A percentile compares a stretch with the other conserved stretches of the same genome.
Evolutionary conservation across 2,329 filamentous ascomycete genomes (phyloP).

Genomic region (Ceratocystis ficicola): DNA sequence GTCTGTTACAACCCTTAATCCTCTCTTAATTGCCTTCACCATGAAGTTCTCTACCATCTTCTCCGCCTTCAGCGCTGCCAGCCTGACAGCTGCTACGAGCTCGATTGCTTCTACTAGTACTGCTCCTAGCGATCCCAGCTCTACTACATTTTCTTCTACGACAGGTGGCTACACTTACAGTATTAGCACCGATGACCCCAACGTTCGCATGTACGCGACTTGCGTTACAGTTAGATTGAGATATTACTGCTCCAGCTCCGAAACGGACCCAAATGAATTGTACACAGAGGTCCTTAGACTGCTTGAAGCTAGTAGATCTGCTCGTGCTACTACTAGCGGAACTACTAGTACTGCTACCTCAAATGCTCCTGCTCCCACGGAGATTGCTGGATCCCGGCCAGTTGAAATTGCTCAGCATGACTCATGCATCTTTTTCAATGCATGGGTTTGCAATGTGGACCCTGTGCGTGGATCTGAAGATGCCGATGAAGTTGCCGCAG

Average conservation of each 20-base stretch:
- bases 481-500: too few relatives aligned
- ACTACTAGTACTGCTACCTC: too few relatives aligned
- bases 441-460: too few relatives aligned
- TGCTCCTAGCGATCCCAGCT: not conserved
- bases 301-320: not conserved
- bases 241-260: too few relatives aligned
- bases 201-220: not conserved
- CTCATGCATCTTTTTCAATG: too few relatives aligned
- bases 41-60: slow-evolving; percentile 7
- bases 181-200: not conserved
- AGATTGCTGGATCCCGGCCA: too few relatives aligned
- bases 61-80: not conserved
- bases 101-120: not conserved
- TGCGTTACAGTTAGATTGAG: not conserved
- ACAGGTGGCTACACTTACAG: not conserved
- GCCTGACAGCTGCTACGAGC: not conserved
- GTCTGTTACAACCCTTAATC: not conserved
- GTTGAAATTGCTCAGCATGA: too few relatives aligned
- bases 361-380: too few relatives aligned
- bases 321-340: too few relatives aligned
- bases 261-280: too few relatives aligned
- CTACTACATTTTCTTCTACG: not conserved
- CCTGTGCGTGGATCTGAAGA: too few relatives aligned
- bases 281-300: too few relatives aligned
- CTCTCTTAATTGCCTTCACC: not conserved